Evolutionary conservation across 1,284 basidiomycete genomes (phyloP).

Genomic region (Waitea zeae): DNA sequence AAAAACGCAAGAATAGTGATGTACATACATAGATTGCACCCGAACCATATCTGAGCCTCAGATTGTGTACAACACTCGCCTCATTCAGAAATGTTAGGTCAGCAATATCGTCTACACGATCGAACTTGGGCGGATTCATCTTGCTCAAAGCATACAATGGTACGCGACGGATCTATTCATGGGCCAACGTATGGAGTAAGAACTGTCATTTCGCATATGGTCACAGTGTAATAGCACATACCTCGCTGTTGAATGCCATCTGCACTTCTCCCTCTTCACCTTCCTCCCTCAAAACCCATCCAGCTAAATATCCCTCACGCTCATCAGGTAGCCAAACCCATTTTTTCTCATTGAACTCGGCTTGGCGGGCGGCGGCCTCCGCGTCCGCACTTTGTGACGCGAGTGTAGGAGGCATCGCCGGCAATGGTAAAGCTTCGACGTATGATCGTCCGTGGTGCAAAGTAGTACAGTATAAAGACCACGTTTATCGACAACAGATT

Average conservation of each 20-base stretch:
- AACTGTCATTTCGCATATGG: background rate
- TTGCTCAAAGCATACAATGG: constrained; percentile 71
- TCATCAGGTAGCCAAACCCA: constrained; percentile 94
- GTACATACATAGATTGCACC: constrained; percentile 86
- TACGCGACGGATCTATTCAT: constrained; percentile 57
- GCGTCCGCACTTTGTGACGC: constrained; percentile 52
- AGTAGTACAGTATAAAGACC: too few species aligned
- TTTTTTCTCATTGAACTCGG: constrained; percentile 94
- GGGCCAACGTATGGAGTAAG: too few species aligned
- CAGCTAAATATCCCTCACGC: constrained; percentile 78
- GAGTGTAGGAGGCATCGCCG: constrained; percentile 30
- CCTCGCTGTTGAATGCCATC: constrained; percentile 67
- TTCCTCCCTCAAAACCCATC: constrained; percentile 78
- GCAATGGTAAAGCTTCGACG: background rate
- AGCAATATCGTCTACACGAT: constrained; percentile 95
- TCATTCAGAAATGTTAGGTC: constrained; percentile 97
- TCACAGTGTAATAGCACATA: too few species aligned
- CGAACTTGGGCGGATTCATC: constrained; percentile 99
- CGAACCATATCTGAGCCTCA: constrained; percentile 80
- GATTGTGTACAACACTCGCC: constrained; percentile 95
- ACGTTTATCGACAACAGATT: too few species aligned
- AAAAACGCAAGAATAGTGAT: constrained; percentile 1
- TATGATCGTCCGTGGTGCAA: background rate
- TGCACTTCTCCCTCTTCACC: constrained; percentile 66
- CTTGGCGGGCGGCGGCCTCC: constrained; percentile 74